Evolutionary conservation across 495 filamentous ascomycete genomes (phyloP).

Genomic region (Trichoderma orchidacearum): DNA sequence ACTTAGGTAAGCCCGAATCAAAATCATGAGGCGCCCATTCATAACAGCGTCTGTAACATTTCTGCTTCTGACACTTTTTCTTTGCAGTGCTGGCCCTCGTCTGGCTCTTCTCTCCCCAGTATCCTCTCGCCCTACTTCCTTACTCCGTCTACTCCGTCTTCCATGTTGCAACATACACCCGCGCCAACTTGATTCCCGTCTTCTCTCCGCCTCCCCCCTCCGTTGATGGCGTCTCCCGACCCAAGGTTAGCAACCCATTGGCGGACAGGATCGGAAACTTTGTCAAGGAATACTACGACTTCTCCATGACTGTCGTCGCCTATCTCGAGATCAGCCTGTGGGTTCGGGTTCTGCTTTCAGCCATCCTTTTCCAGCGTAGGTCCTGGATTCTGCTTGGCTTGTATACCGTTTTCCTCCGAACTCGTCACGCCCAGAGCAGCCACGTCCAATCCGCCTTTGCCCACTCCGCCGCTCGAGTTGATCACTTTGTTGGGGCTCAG

Average conservation of each 20-base stretch:
- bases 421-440: conserved; percentile 75
- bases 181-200: conserved; percentile 56
- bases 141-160: conserved; percentile 97
- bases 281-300: conserved; percentile 95
- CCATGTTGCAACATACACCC: conserved; percentile 82
- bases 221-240: conserved; percentile 41
- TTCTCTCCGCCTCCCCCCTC: conserved; percentile 33
- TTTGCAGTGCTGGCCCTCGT: conserved; percentile 79
- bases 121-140: conserved; percentile 78
- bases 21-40: conserved; percentile 3
- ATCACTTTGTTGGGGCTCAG: conserved; percentile 73
- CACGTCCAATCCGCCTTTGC: conserved; percentile 77
- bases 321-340: conserved; percentile 66
- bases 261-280: conserved; percentile 78
- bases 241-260: conserved; percentile 49
- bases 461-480: conserved; percentile 57
- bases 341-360: conserved; percentile 64
- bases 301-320: conserved; percentile 71
- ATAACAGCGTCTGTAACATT: neutral
- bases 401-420: conserved; percentile 88
- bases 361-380: conserved; percentile 73
- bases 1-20: conserved; percentile 58
- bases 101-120: conserved; percentile 86
- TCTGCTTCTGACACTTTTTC: neutral
- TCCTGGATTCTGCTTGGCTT: conserved; percentile 75